phyloP scores from a whole-genome alignment of 176 grass and related monocot species.

The Hsuehochloa calcarea region DNA sequence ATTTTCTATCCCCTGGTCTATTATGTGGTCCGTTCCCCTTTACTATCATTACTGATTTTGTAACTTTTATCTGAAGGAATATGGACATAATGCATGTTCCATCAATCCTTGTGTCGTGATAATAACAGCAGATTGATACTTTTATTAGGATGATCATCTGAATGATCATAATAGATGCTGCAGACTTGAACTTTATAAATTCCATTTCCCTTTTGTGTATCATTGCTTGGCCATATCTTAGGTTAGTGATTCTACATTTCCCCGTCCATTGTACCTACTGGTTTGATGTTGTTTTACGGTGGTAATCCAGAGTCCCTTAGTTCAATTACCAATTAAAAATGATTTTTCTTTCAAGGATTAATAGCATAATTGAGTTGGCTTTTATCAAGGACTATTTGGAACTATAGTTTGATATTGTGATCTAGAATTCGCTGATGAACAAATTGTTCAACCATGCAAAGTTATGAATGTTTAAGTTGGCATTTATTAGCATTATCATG shows the following conservation, averaged over 20 bases:
- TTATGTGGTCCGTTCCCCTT: background rate
- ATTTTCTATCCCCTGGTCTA: background rate
- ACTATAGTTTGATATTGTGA: slow-evolving; percentile 2
- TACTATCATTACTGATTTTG: background rate
- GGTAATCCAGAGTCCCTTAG: background rate
- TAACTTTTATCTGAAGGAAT: background rate
- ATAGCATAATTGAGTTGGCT: background rate
- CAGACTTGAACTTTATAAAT: background rate
- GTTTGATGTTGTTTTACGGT: background rate
- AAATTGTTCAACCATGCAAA: background rate
- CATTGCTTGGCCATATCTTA: background rate
- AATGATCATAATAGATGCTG: slow-evolving; percentile 3
- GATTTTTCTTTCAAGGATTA: background rate
- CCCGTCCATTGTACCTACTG: background rate
- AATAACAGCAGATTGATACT: background rate
- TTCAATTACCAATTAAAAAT: background rate
- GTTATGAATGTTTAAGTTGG: slow-evolving; percentile 7
- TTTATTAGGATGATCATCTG: background rate
- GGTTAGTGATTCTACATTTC: background rate
- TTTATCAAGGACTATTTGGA: slow-evolving; percentile 8
- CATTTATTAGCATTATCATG: background rate
- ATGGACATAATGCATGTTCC: background rate
- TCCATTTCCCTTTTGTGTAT: background rate
- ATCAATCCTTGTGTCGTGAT: slow-evolving; percentile 10
- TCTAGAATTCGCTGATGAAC: background rate